Percentiles rank a stretch among this genome's conserved stretches.
phyloP scores from a whole-genome alignment of 371 early-diverging fungal genomes.

The Mucor mucedo region DNA sequence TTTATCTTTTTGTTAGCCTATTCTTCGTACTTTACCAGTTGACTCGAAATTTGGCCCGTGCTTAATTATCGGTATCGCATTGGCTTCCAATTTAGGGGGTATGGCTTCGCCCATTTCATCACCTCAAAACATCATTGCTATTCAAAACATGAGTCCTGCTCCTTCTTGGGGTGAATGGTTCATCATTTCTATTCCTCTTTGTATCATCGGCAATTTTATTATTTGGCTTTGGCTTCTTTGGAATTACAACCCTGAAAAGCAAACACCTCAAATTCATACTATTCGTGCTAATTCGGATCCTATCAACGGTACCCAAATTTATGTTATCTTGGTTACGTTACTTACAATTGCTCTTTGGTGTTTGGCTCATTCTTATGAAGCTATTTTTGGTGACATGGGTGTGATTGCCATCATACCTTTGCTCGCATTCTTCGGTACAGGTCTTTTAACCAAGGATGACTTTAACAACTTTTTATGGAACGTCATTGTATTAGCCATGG shows the following conservation, averaged over 20 bases:
- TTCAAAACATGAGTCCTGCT: slow-evolving; percentile 76
- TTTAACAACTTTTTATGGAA: slow-evolving; percentile 80
- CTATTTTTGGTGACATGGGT: slow-evolving; percentile 81
- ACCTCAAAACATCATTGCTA: slow-evolving; percentile 81
- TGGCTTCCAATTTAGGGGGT: slow-evolving; percentile 87
- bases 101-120: slow-evolving; percentile 87
- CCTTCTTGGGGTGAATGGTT: slow-evolving; percentile 78
- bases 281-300: slow-evolving; percentile 63
- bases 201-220: slow-evolving; percentile 65
- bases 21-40: slow-evolving; percentile 74
- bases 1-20: slow-evolving; percentile 53
- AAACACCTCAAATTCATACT: slow-evolving; percentile 60
- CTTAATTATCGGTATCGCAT: slow-evolving; percentile 81
- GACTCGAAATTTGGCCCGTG: slow-evolving; percentile 69
- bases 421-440: slow-evolving; percentile 81
- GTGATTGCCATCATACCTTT: slow-evolving; percentile 81
- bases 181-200: slow-evolving; percentile 63
- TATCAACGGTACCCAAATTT: slow-evolving; percentile 66
- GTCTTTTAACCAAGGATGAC: slow-evolving; percentile 81
- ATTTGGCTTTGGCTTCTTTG: slow-evolving; percentile 71
- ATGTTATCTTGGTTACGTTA: slow-evolving; percentile 65
- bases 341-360: slow-evolving; percentile 84
- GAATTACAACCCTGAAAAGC: slow-evolving; percentile 68
- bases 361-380: slow-evolving; percentile 62
- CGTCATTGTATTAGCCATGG: slow-evolving; percentile 89